phyloP scores from a whole-genome alignment of 176 grass and related monocot species.

The Phoenix roebelenii region DNA sequence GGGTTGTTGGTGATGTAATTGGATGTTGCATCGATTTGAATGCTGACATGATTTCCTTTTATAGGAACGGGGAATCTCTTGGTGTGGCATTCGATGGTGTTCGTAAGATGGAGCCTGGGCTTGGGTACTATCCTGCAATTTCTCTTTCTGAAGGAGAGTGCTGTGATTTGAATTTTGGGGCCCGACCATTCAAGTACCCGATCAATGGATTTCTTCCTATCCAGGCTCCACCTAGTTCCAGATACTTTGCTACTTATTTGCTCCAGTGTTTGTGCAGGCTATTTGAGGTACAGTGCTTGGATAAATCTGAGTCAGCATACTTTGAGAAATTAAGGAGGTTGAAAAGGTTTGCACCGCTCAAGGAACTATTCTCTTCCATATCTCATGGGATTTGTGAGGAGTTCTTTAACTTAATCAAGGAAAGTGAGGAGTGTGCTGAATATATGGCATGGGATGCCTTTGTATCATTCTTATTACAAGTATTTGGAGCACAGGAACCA shows the following conservation, averaged over 20 bases:
- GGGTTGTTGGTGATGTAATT: slow-evolving; percentile 76
- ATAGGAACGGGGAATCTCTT: slow-evolving; percentile 61
- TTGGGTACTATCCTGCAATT: slow-evolving; percentile 70
- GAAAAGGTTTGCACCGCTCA: slow-evolving; percentile 61
- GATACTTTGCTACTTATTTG: slow-evolving; percentile 40
- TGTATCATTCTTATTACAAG: slow-evolving; percentile 42
- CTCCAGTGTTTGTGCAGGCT: slow-evolving; percentile 56
- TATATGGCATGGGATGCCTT: slow-evolving; percentile 64
- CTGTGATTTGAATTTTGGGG: slow-evolving; percentile 75
- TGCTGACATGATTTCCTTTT: slow-evolving; percentile 52
- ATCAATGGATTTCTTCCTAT: slow-evolving; percentile 62
- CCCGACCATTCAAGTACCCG: slow-evolving; percentile 63
- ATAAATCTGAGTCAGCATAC: slow-evolving; percentile 73
- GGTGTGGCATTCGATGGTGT: slow-evolving; percentile 65
- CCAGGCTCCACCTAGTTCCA: slow-evolving; percentile 41
- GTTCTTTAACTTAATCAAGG: slow-evolving; percentile 49
- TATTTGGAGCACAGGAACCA: slow-evolving; percentile 51
- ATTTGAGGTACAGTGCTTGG: slow-evolving; percentile 54
- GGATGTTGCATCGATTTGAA: slow-evolving; percentile 75
- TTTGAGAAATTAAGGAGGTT: slow-evolving; percentile 76
- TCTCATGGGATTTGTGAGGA: slow-evolving; percentile 54
- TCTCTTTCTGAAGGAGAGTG: slow-evolving; percentile 78
- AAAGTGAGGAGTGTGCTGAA: slow-evolving; percentile 31
- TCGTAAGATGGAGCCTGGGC: slow-evolving; percentile 17
- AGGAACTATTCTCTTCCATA: slow-evolving; percentile 59